phyloP scores from a whole-genome alignment of 768 basidiomycete genomes.

The Amanita molliuscula region DNA sequence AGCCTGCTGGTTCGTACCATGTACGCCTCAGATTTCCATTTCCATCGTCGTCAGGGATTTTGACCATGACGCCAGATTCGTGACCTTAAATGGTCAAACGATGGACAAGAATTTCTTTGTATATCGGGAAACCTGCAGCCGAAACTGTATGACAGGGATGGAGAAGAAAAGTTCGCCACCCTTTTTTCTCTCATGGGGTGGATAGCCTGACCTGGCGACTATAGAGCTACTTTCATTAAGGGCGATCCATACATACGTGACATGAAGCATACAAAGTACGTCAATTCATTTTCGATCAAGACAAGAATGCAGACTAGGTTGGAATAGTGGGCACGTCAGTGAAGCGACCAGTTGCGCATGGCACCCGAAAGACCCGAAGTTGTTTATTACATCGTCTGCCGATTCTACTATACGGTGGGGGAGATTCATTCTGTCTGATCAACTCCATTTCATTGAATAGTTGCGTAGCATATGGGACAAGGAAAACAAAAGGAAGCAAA shows the following conservation, averaged over 20 bases:
- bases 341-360: slow-evolving; percentile 85
- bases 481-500: slow-evolving; percentile 88
- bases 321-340: slow-evolving; percentile 79
- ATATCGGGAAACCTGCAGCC: slow-evolving; percentile 84
- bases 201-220: slow-evolving; percentile 39
- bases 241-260: slow-evolving; percentile 98
- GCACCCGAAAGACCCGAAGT: slow-evolving; percentile 80
- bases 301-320: slow-evolving; percentile 2
- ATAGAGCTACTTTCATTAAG: slow-evolving; percentile 79
- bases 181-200: slow-evolving; percentile 10
- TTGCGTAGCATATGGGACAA: slow-evolving; percentile 81
- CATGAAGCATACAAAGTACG: slow-evolving; percentile 97
- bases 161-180: slow-evolving; percentile 75
- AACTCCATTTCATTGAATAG: background rate
- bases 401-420: slow-evolving; percentile 87
- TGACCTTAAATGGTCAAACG: slow-evolving; percentile 82
- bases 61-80: slow-evolving; percentile 49
- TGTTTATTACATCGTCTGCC: slow-evolving; percentile 88
- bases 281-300: slow-evolving; percentile 8
- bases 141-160: slow-evolving; percentile 86
- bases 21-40: slow-evolving; percentile 32
- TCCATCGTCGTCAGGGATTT: slow-evolving; percentile 3
- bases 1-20: slow-evolving; percentile 88
- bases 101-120: slow-evolving; percentile 77
- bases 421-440: slow-evolving; percentile 2